phyloP scores from a whole-genome alignment of 805 yeast species.

The Priceomyces melissophilus region DNA sequence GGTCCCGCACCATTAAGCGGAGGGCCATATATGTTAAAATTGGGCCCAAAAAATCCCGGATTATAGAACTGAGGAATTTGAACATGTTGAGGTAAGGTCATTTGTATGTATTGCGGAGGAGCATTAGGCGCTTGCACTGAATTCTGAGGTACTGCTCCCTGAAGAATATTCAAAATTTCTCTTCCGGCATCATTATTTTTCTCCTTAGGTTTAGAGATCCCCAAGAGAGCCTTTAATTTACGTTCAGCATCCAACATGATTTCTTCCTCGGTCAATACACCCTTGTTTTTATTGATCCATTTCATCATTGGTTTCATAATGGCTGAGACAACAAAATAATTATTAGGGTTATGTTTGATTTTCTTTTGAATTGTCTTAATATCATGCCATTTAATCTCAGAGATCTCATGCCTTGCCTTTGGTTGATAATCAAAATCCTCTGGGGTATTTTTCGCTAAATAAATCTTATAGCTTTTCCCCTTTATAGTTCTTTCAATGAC shows the following conservation, averaged over 20 bases:
- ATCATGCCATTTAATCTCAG: conserved; percentile 75
- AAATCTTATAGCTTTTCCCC: conserved; percentile 86
- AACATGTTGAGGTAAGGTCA: conserved; percentile 32
- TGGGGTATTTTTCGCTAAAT: conserved; percentile 72
- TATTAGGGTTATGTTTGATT: conserved; percentile 33
- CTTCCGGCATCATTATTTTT: conserved; percentile 64
- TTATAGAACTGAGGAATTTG: conserved; percentile 17
- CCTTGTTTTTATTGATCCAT: conserved; percentile 56
- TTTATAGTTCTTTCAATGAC: conserved; percentile 75
- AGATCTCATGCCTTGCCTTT: conserved; percentile 82
- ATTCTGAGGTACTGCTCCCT: conserved; percentile 24
- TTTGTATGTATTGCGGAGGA: conserved; percentile 13
- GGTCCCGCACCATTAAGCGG: too few species aligned
- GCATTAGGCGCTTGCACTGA: conserved; percentile 3
- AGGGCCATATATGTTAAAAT: conserved; percentile 7
- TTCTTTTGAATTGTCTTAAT: conserved; percentile 43
- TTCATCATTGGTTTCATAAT: conserved; percentile 49
- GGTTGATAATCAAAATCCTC: conserved; percentile 76
- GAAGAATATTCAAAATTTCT: conserved; percentile 63
- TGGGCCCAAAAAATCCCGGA: conserved; percentile 2
- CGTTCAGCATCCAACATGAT: conserved; percentile 61
- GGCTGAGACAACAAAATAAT: conserved; percentile 45
- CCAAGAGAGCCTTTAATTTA: conserved; percentile 61
- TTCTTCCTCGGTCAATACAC: conserved; percentile 50
- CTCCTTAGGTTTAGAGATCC: conserved; percentile 41